Base-by-base conservation (phyloP, 371 early-diverging fungal genomes). In the Circinella umbellata region DNA sequence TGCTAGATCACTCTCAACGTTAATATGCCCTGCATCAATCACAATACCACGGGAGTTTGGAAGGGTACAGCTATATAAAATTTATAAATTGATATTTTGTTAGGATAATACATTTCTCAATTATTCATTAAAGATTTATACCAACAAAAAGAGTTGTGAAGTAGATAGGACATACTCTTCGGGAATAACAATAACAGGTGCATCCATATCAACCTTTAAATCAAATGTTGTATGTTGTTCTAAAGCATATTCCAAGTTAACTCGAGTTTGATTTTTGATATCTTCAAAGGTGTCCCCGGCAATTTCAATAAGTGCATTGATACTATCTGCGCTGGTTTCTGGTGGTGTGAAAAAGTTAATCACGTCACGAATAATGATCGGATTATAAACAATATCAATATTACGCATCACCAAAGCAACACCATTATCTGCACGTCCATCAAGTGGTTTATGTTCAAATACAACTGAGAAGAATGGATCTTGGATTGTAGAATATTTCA, bases 111-210 rank as follows among this genome's bases (percentile, higher is more conserved):
- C 7, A 48, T 63, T 4, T 17, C 27, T 38, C 10, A 20, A 14
- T 8, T 6, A 35, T 39, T 35, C 18, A 14, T 42, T 3, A n/a
- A 49, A n/a, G 17, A 17, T 27, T 18, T 11, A 36, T 11, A 3
- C 42, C 42, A 6, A 42, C 42, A 42, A 42, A 42, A 42, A 42
- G 3, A 42, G 42, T 9, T 9, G 9, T 9, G 3, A 42, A 42
- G 42, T 42, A 51, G 15, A 15, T 0, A 14, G 15, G 1, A 63
- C 76, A 20, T 79, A 91, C 91, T 89, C 89, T 76, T 95, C 93
- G 0, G 98, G 98, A 42, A 99, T 81, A n/a, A 98, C 90, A 76
- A 99, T 89, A 49, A 98, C 93, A 1, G 99, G 99, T 6, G 99
- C 99, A 71, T 96, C 95, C 82, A 97, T 90, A 74, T 98, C 96